Conservation (phyloP, 1,284 basidiomycete species). For the Veloboletus limbatus region DNA sequence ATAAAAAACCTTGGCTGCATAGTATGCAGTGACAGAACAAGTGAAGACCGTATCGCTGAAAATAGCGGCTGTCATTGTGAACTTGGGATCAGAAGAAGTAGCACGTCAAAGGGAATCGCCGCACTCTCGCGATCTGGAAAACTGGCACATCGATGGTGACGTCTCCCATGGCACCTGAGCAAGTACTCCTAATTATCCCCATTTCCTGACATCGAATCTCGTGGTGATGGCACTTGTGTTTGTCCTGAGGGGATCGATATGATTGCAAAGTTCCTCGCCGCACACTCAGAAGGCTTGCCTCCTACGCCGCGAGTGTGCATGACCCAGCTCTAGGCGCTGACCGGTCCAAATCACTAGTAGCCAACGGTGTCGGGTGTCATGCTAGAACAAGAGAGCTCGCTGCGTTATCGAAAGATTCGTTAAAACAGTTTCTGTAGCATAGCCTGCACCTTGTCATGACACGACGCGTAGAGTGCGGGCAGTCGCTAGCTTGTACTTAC, state of each 20-base stretch:
- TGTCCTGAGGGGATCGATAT: conserved; percentile 5
- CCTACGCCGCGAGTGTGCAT: background rate
- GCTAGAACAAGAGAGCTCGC: too few species aligned
- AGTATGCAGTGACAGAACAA: conserved; percentile 1
- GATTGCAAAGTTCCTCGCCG: conserved; percentile 2
- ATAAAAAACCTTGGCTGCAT: background rate
- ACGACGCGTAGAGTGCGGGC: too few species aligned
- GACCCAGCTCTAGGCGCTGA: too few species aligned
- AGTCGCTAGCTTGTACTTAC: too few species aligned
- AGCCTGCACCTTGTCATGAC: too few species aligned
- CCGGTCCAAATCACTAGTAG: too few species aligned
- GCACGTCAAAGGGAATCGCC: conserved; percentile 2
- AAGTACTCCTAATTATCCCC: conserved; percentile 2
- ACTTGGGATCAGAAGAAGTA: conserved; percentile 4
- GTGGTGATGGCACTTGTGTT: conserved; percentile 6
- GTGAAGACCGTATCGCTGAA: conserved; percentile 4
- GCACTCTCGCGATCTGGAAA: conserved; percentile 7
- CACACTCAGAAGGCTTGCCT: conserved; percentile 7
- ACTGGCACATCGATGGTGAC: conserved; percentile 8
- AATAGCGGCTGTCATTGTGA: conserved; percentile 10
- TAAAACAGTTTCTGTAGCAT: too few species aligned
- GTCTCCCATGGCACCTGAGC: conserved; percentile 10
- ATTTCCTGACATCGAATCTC: conserved; percentile 9
- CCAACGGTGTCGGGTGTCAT: too few species aligned
- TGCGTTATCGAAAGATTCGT: too few species aligned